A percentile compares a stretch with the other conserved stretches of the same genome.
Conservation (phyloP, 306 rosid genomes). For the Vigna radiata region DNA sequence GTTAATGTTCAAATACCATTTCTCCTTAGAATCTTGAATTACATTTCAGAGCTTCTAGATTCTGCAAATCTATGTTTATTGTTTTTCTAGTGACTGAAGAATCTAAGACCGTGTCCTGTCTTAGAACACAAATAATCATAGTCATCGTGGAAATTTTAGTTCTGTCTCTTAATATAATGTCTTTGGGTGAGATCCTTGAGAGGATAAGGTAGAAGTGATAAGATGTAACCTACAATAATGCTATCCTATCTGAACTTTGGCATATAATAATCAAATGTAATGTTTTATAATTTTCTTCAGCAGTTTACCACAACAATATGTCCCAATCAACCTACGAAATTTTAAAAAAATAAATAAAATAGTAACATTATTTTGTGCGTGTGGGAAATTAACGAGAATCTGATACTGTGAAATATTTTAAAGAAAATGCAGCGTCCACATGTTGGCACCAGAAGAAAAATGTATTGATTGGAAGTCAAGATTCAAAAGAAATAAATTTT, state of each 20-base stretch:
- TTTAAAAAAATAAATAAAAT: not conserved
- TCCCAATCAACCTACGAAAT: conserved; percentile 26
- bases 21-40: too few species aligned
- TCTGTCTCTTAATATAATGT: not conserved
- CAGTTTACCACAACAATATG: not conserved
- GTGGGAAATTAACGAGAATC: conserved; percentile 18
- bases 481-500: conserved; percentile 21
- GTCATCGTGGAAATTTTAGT: not conserved
- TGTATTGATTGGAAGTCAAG: not conserved
- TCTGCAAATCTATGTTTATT: too few species aligned
- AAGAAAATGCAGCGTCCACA: conserved; percentile 7
- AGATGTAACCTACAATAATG: conserved; percentile 22
- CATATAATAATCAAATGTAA: not conserved
- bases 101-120: not conserved
- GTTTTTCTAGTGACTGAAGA: not conserved
- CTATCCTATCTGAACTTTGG: conserved; percentile 11
- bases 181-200: not conserved
- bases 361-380: not conserved
- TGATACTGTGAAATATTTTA: not conserved
- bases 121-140: not conserved
- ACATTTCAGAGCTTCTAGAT: too few species aligned
- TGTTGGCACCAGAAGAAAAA: conserved; percentile 5
- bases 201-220: not conserved
- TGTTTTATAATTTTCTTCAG: conserved; percentile 20
- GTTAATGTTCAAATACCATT: too few species aligned